Conservation (phyloP, 305 asterid genomes). For the Fraxinus baroniana region DNA sequence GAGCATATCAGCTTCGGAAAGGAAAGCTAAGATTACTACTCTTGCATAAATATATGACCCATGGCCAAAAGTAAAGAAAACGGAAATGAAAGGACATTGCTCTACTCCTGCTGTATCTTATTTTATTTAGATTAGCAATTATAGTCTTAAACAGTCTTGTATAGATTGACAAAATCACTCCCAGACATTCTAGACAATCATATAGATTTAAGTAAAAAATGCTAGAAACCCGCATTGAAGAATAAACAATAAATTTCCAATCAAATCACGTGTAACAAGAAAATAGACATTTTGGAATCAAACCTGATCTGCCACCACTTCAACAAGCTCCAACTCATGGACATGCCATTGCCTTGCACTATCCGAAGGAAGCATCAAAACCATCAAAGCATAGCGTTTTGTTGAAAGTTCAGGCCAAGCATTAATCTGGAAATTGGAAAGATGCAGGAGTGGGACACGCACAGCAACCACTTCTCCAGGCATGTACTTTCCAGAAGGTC, state of each 20-base stretch:
- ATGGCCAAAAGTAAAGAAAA: not conserved
- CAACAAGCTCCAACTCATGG: slow-evolving; percentile 97
- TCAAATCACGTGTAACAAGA: not conserved
- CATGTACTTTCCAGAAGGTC: slow-evolving; percentile 75
- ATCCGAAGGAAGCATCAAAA: slow-evolving; percentile 92
- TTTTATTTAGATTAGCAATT: not conserved
- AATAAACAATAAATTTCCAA: not conserved
- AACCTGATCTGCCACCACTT: slow-evolving; percentile 99
- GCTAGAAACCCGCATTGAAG: not conserved
- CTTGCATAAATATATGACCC: not conserved
- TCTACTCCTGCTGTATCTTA: not conserved
- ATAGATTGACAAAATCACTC: not conserved
- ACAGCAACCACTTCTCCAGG: slow-evolving; percentile 98
- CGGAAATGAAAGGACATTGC: not conserved
- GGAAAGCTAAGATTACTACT: not conserved
- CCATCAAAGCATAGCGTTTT: slow-evolving; percentile 94
- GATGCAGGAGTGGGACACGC: slow-evolving; percentile 90
- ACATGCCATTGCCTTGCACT: slow-evolving; percentile 98
- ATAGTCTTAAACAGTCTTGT: slow-evolving; percentile 1
- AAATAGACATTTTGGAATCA: slow-evolving; percentile 16
- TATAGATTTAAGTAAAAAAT: not conserved
- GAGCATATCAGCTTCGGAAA: not conserved
- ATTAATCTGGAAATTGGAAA: slow-evolving; percentile 84
- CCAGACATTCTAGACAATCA: not conserved
- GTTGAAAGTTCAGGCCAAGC: slow-evolving; percentile 98